phyloP scores from a whole-genome alignment of 768 basidiomycete species.

The Candolleomyces aberdarensis region DNA sequence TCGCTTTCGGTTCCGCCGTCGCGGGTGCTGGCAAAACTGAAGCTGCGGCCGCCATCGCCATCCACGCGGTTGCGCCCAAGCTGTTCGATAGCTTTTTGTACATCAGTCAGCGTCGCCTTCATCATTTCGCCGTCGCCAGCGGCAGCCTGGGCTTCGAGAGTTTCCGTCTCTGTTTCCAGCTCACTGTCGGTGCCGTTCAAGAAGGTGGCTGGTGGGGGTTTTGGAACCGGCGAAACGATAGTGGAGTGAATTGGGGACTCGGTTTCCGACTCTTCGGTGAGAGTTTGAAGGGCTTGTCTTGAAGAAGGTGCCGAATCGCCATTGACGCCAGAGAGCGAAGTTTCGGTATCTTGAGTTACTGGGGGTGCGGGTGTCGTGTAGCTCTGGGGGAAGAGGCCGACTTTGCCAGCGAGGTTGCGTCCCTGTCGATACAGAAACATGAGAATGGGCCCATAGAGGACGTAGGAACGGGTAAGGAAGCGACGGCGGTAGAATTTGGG shows the following conservation, averaged over 20 bases:
- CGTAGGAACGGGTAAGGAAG: not conserved
- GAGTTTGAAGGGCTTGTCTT: slow-evolving; percentile 35
- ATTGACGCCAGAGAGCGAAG: not conserved
- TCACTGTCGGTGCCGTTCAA: slow-evolving; percentile 21
- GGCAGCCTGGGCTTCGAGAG: slow-evolving; percentile 14
- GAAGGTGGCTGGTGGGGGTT: slow-evolving; percentile 28
- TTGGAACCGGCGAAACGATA: slow-evolving; percentile 35
- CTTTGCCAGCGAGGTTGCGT: slow-evolving; percentile 73
- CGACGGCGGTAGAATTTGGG: no score
- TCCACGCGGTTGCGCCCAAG: slow-evolving; percentile 53
- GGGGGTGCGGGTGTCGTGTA: slow-evolving; percentile 73
- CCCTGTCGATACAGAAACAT: slow-evolving; percentile 47
- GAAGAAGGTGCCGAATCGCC: not conserved
- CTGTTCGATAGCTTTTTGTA: slow-evolving; percentile 88
- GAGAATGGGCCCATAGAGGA: not conserved
- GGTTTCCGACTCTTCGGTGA: slow-evolving; percentile 46
- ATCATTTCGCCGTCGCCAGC: slow-evolving; percentile 58
- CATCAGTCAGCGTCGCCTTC: slow-evolving; percentile 86
- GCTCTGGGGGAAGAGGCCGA: slow-evolving; percentile 88
- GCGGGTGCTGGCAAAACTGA: slow-evolving; percentile 71
- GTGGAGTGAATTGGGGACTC: slow-evolving; percentile 25
- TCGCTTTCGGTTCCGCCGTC: slow-evolving; percentile 54
- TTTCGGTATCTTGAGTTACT: not conserved
- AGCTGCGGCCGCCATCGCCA: slow-evolving; percentile 61
- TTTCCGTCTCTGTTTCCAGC: slow-evolving; percentile 10